Percentiles rank a stretch among this genome's conserved stretches.
phyloP scores from a whole-genome alignment of 257 asterid species.

The Petunia secreta region DNA sequence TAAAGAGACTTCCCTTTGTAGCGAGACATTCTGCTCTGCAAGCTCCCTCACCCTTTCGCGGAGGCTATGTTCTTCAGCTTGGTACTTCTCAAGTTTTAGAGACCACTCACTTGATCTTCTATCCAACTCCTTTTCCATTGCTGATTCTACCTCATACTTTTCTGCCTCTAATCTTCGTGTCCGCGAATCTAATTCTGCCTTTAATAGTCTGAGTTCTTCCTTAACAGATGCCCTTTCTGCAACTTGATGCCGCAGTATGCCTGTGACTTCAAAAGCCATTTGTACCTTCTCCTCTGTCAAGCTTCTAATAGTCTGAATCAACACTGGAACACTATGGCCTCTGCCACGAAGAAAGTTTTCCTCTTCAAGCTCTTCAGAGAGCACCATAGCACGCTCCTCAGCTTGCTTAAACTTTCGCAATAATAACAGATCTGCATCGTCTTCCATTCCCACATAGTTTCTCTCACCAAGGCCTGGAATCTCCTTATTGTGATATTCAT shows the following conservation, averaged over 20 bases:
- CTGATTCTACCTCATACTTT: conserved; percentile 74
- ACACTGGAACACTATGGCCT: conserved; percentile 58
- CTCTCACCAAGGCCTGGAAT: conserved; percentile 47
- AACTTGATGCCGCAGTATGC: conserved; percentile 66
- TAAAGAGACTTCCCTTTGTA: conserved; percentile 86
- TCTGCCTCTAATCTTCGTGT: conserved; percentile 74
- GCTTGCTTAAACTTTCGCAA: conserved; percentile 66
- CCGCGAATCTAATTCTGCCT: conserved; percentile 53
- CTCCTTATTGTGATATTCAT: conserved; percentile 49
- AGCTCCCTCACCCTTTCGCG: conserved; percentile 93
- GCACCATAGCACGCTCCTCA: conserved; percentile 62
- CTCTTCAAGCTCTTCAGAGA: conserved; percentile 70
- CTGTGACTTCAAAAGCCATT: conserved; percentile 71
- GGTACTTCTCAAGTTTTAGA: conserved; percentile 78
- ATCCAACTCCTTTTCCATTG: conserved; percentile 87
- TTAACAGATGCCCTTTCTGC: conserved; percentile 73
- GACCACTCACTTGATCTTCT: conserved; percentile 95
- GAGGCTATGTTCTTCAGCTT: conserved; percentile 89
- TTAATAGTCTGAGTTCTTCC: conserved; percentile 57
- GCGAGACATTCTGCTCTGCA: conserved; percentile 93
- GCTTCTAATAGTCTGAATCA: conserved; percentile 66
- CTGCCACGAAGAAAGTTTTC: conserved; percentile 52
- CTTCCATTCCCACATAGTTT: conserved; percentile 38
- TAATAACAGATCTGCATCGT: conserved; percentile 55
- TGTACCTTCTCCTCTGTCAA: conserved; percentile 71